Evolutionary conservation across 2,329 filamentous ascomycete species (phyloP), one percentile per base, ranked within the genome.

Genomic region (Sporothrix phasma): DNA sequence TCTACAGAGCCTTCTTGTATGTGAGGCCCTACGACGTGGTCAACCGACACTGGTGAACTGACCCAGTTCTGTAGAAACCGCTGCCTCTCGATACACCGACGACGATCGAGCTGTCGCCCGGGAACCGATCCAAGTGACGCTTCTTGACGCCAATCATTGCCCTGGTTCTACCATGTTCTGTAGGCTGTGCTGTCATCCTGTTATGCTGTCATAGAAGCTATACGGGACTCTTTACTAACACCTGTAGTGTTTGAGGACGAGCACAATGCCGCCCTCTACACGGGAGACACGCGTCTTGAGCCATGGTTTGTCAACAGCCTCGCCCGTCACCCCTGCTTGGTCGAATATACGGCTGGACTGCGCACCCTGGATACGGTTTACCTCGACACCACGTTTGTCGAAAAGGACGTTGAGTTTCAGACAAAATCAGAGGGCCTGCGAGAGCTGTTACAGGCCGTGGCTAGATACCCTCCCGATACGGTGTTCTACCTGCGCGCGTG

Each of bases 61-160:
- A 41, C 31, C 1, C 34, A 3, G 1, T 3, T 66, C 19, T 7
- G 11, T 34, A 88, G 84, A 92, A 92, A 75, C 82, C 91, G 0
- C 81, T 97, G 37, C 92, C 92, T 0, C 76, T 96, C 8, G 87
- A 94, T 59, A 91, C 90, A 0, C 90, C 91, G 0, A 92, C 87
- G 0, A 75, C 77, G 3, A 84, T 97, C 54, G 90, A 96, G 70
- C 79, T 97, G 2, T 80, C 79, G 1, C 89, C 87, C 0, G 83
- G 84, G 1, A 81, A 82, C 54, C 77, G 76, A 85, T 97, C 26
- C 85, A 86, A 54, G 90, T 96, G 19, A 97, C 92, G 0, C 79
- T 97, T 0, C 84, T 97, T 61, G 88, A 96, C 76, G 92, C 93
- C 1, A 97, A 97, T 70, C 93, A 97, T 72, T 97, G 93, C 70